Evolutionary conservation across 495 filamentous ascomycete species (phyloP), one percentile per base, ranked within the genome.

Genomic region (Hyaloscypha finlandica): DNA sequence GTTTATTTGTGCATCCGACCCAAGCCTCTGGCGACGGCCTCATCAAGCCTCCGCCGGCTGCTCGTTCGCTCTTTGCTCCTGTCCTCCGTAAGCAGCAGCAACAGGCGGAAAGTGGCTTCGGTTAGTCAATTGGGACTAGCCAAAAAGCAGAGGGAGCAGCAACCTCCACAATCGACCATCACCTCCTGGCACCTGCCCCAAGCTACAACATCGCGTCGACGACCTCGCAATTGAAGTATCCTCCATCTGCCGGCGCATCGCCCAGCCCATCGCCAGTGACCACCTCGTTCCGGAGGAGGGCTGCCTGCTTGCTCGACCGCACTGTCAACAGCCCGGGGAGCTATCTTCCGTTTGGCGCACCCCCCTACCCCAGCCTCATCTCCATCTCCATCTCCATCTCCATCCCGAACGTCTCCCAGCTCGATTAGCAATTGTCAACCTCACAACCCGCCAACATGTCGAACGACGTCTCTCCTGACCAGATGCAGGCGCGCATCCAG

Each of bases 401-500:
- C 57, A 61, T 53, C 60, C 39, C 59, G 66, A 25, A 35, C 37
- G 19, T 60, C 57, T 59, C 64, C 32, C 39, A 45, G 39, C 33
- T 52, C 57, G 65, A 58, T 56, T 64, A 69, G 30, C 65, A 62
- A 62, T 52, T 25, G 45, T 56, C 22, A 63, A 19, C 52, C 45
- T 14, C 37, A 37, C 11, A 51, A 57, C 51, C 56, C 39, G 8
- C 30, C 68, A 73, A 53, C 48, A 74, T 74, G 72, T 77, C 81
- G 67, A 85, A 80, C 76, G 83, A 85, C 74, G 83, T 85, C 73
- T 84, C 83, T 75, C 83, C 84, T 64, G 84, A 86, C 79, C 81
- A 81, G 72, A 86, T 86, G 84, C 84, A 86, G 77, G 79, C 81
- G 76, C 92, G 91, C 83, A 99, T 99, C 76, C 93, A 96, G 77